Base-by-base conservation (phyloP, 768 basidiomycete species). In the Sarcodon aspratus region DNA sequence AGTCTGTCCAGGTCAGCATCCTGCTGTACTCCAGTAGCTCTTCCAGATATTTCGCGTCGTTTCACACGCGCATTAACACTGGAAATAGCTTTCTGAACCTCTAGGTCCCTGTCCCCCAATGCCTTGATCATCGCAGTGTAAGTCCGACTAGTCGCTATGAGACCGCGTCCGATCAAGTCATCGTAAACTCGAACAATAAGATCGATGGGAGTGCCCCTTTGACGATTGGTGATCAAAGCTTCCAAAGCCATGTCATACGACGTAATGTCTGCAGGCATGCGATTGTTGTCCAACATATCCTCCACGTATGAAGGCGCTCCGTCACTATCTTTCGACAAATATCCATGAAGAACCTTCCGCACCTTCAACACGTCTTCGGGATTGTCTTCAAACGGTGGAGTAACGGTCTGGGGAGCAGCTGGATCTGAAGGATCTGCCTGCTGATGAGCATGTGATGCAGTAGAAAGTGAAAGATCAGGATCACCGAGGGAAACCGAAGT, bases 111-210 rank as follows among this genome's bases (percentile, higher is more conserved):
- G 27, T 71, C 64, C 4, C 77, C 75, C 49, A 93, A 73, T 0
- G 78, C 77, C 0, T 61, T 53, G 48, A 95, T 78, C 42, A 91
- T 69, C 34, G 63, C 60, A 31, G 69, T 58, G 61, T 88, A 91
- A 0, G 87, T 90, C 40, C 61, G 55, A 10, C 66, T 49, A 46
- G 81, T 82, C 8, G 93, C 90, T 0, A 74, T 57, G 4, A 92
- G 60, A 13, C 76, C 74, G 32, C 66, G 70, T 27, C 71, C 65
- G 49, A 91, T 65, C 72, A 94, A 78, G 44, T 78, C 69, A 53
- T 87, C 76, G 66, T 93, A 94, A 2, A 80, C 72, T 45, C 80
- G 75, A 47, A 85, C 61, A 35, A 90, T 64, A 37, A 72, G 59
- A 0, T 70, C 63, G 32, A 88, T 69, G 6, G 79, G 76, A 52